These are phyloP conservation scores for Starmera amethionina DNA, from an alignment of 805 yeast species.

Conservation along the genomic window DNA sequence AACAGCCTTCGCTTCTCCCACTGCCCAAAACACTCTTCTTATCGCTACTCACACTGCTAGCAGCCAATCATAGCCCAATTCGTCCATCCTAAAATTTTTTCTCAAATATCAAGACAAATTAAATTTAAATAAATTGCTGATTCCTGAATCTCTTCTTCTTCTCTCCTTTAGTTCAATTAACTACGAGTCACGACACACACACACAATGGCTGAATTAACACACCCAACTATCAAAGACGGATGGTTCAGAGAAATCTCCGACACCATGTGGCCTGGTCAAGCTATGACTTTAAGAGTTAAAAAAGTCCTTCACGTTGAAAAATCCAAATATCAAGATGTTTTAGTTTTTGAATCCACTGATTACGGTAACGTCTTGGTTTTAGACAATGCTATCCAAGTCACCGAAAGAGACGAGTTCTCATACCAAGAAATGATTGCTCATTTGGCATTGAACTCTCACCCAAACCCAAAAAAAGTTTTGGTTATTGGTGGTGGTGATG, in stretches of 20 bases:
- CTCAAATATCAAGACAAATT: neutral
- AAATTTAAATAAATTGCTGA: too few species aligned
- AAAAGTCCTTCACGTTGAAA: constrained; percentile 73
- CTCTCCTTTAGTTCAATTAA: neutral
- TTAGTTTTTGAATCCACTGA: constrained; percentile 86
- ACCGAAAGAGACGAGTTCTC: constrained; percentile 97
- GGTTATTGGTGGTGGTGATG: constrained; percentile 98
- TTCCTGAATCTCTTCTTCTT: too few species aligned
- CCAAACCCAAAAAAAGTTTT: constrained; percentile 89
- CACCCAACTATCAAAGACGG: constrained; percentile 56
- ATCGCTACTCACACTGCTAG: too few species aligned
- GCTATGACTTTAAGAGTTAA: constrained; percentile 90
- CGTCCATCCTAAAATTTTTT: too few species aligned
- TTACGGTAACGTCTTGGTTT: constrained; percentile 91
- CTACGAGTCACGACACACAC: neutral
- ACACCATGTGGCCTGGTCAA: constrained; percentile 98
- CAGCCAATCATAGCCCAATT: too few species aligned
- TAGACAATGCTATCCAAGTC: constrained; percentile 92
- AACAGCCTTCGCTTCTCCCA: too few species aligned
- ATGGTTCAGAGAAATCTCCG: constrained; percentile 93
- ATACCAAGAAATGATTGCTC: constrained; percentile 97
- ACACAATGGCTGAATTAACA: constrained; percentile 24
- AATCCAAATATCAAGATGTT: constrained; percentile 88
- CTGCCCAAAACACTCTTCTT: too few species aligned
- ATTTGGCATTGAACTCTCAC: constrained; percentile 85